These are phyloP conservation scores for Fusarium euwallaceae DNA, from an alignment of 2,329 filamentous ascomycete species.

Conservation along the genomic window DNA sequence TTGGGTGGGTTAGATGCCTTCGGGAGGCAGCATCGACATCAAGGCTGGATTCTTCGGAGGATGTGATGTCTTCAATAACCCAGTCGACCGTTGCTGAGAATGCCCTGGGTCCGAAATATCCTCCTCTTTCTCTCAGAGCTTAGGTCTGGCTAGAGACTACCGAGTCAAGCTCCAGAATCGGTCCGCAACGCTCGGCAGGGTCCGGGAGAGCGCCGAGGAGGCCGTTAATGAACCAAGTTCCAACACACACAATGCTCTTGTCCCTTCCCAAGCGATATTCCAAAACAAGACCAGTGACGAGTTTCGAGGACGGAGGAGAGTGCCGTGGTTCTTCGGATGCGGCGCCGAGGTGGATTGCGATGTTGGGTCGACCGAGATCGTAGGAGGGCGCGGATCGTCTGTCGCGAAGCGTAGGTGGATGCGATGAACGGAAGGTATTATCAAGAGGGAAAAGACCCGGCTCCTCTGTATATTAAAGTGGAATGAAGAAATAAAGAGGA, in stretches of 20 bases:
- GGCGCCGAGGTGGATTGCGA: slow-evolving; percentile 29
- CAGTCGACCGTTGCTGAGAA: slow-evolving; percentile 1
- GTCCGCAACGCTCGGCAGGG: slow-evolving; percentile 2
- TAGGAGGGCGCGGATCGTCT: slow-evolving; percentile 28
- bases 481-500: slow-evolving; percentile 19
- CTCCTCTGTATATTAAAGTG: slow-evolving; percentile 3
- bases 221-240: background rate
- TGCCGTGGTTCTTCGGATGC: slow-evolving; percentile 20
- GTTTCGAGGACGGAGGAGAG: slow-evolving; percentile 14
- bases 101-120: background rate
- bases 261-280: slow-evolving; percentile 9
- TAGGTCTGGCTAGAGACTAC: background rate
- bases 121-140: slow-evolving; percentile 15
- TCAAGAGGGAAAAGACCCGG: slow-evolving; percentile 3
- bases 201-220: background rate
- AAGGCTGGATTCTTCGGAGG: slow-evolving; percentile 7
- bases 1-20: slow-evolving; percentile 15
- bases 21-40: slow-evolving; percentile 24
- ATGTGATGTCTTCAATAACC: background rate
- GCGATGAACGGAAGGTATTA: slow-evolving; percentile 15
- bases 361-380: slow-evolving; percentile 25
- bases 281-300: slow-evolving; percentile 9
- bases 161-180: slow-evolving; percentile 3
- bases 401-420: slow-evolving; percentile 10
- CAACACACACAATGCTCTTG: background rate